Percentiles rank a stretch among this genome's conserved stretches.
These are phyloP conservation scores for Penicillium alfredii DNA, from an alignment of 495 filamentous ascomycete species.

Conservation along the genomic window DNA sequence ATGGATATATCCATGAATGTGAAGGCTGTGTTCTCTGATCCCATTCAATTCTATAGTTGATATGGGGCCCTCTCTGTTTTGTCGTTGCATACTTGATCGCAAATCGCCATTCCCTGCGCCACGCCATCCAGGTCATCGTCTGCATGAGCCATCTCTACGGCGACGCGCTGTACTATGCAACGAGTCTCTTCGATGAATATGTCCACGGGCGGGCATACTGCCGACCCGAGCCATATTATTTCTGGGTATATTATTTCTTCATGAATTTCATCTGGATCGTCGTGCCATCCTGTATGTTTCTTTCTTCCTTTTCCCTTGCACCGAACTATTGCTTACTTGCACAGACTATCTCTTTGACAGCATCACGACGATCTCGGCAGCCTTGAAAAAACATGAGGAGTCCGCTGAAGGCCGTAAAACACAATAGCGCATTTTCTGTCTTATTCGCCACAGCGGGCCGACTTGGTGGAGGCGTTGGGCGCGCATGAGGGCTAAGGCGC, in stretches of 20 bases:
- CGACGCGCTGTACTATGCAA: slow-evolving; percentile 78
- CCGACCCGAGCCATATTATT: slow-evolving; percentile 74
- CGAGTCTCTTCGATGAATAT: slow-evolving; percentile 63
- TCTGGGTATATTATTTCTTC: slow-evolving; percentile 81
- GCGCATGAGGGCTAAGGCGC: too few relatives aligned
- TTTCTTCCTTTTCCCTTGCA: not conserved
- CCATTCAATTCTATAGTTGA: too few relatives aligned
- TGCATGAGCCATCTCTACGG: slow-evolving; percentile 82
- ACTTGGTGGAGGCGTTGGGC: too few relatives aligned
- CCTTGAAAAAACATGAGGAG: slow-evolving; percentile 38
- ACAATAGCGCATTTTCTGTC: slow-evolving; percentile 26
- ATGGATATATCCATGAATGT: too few relatives aligned
- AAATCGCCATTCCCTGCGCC: slow-evolving; percentile 53
- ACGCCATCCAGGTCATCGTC: slow-evolving; percentile 66
- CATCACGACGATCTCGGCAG: slow-evolving; percentile 40
- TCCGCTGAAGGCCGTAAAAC: slow-evolving; percentile 31
- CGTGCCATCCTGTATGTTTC: slow-evolving; percentile 54
- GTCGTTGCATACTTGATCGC: slow-evolving; percentile 56
- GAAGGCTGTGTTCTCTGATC: too few relatives aligned
- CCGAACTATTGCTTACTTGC: too few relatives aligned
- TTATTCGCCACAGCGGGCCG: too few relatives aligned
- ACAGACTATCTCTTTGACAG: slow-evolving; percentile 51
- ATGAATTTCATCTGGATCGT: slow-evolving; percentile 87
- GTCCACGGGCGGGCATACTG: slow-evolving; percentile 54
- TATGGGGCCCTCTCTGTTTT: slow-evolving; percentile 81